Conservation (phyloP, 2,329 filamentous ascomycete species). For the Periconia sp. region DNA sequence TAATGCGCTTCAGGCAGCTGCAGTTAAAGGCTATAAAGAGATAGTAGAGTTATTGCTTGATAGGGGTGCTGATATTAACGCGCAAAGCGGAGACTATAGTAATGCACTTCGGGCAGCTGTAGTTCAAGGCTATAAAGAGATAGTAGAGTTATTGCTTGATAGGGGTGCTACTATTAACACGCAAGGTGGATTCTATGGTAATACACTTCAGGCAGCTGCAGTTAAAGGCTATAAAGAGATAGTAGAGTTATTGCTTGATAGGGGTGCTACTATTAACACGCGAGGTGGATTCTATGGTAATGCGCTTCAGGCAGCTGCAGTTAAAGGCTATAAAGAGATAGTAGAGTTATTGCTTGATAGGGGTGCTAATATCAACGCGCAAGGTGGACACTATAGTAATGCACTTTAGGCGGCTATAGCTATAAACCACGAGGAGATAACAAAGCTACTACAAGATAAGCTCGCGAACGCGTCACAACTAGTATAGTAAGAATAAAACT, state of each 20-base stretch:
- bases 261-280: neutral
- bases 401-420: neutral
- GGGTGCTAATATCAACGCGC: no score
- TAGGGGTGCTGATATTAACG: no score
- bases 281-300: neutral
- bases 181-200: neutral
- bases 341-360: conserved; percentile 5
- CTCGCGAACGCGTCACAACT: no score
- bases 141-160: no score
- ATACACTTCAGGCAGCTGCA: neutral
- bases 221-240: conserved; percentile 7
- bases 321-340: neutral
- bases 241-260: conserved; percentile 5
- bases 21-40: neutral
- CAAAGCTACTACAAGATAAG: no score
- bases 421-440: neutral
- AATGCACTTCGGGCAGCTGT: neutral
- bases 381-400: neutral
- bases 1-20: neutral
- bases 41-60: no score
- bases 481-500: no score
- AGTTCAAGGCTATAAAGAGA: neutral
- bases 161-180: no score
- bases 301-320: neutral
- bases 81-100: neutral